phyloP scores from a whole-genome alignment of 2,329 filamentous ascomycete genomes.

The Penicillium hordei region DNA sequence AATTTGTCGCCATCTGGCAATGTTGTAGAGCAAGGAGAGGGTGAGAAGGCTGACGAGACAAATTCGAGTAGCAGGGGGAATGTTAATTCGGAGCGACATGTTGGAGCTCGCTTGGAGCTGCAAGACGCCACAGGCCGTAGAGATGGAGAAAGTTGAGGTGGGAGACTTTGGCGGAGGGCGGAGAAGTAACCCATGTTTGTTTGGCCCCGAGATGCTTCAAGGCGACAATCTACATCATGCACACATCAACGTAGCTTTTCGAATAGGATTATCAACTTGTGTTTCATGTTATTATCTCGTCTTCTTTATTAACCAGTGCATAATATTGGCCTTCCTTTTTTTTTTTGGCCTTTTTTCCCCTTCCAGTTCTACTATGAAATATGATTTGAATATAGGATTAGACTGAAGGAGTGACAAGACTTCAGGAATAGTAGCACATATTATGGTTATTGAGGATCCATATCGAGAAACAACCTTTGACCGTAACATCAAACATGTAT shows the following conservation, averaged over 20 bases:
- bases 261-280: background rate
- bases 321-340: background rate
- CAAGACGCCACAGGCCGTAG: slow-evolving; percentile 4
- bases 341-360: too few species aligned
- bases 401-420: too few species aligned
- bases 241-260: too few species aligned
- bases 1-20: slow-evolving; percentile 61
- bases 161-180: slow-evolving; percentile 7
- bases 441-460: background rate
- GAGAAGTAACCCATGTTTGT: slow-evolving; percentile 4
- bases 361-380: too few species aligned
- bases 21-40: slow-evolving; percentile 77
- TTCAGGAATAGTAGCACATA: background rate
- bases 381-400: too few species aligned
- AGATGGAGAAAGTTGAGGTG: slow-evolving; percentile 11
- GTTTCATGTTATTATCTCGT: background rate
- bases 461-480: background rate
- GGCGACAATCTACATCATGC: background rate
- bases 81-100: slow-evolving; percentile 82
- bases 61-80: slow-evolving; percentile 85
- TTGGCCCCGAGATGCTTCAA: background rate
- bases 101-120: slow-evolving; percentile 34
- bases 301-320: background rate
- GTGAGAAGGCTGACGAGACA: slow-evolving; percentile 72
- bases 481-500: background rate